Evolutionary conservation across 352 stramenopile species (phyloP).

Genomic region (Thraustochytrium striatum): DNA sequence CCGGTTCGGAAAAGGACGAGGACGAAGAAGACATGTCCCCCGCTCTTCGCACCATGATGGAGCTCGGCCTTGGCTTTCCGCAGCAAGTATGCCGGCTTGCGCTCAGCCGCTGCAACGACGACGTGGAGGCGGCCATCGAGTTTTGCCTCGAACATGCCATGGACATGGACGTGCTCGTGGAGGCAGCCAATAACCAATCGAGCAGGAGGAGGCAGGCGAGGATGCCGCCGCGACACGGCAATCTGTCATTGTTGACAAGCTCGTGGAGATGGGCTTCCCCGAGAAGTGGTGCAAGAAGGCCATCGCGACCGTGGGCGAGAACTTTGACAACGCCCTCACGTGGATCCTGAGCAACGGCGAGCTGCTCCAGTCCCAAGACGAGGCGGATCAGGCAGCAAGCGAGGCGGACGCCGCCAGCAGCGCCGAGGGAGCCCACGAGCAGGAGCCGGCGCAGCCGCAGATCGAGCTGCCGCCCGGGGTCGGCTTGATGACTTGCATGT

Average conservation of each 20-base stretch:
- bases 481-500: slow-evolving; percentile 42
- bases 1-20: slow-evolving; percentile 63
- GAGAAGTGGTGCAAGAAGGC: slow-evolving; percentile 81
- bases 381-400: slow-evolving; percentile 58
- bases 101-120: slow-evolving; percentile 70
- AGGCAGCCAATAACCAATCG: slow-evolving; percentile 65
- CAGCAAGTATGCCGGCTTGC: slow-evolving; percentile 81
- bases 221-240: background rate
- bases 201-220: background rate
- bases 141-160: slow-evolving; percentile 82
- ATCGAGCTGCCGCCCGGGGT: background rate
- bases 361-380: slow-evolving; percentile 75
- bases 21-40: slow-evolving; percentile 74
- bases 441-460: background rate
- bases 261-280: slow-evolving; percentile 81
- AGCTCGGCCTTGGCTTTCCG: slow-evolving; percentile 73
- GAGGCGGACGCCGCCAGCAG: background rate
- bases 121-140: slow-evolving; percentile 82
- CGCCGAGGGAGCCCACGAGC: background rate
- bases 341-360: slow-evolving; percentile 84
- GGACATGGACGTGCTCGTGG: slow-evolving; percentile 76
- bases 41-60: slow-evolving; percentile 74
- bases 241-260: slow-evolving; percentile 65
- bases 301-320: slow-evolving; percentile 74
- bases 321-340: slow-evolving; percentile 76